These are phyloP conservation scores for Colletotrichum sp. DNA, from an alignment of 2,329 filamentous ascomycete genomes.

Conservation along the genomic window DNA sequence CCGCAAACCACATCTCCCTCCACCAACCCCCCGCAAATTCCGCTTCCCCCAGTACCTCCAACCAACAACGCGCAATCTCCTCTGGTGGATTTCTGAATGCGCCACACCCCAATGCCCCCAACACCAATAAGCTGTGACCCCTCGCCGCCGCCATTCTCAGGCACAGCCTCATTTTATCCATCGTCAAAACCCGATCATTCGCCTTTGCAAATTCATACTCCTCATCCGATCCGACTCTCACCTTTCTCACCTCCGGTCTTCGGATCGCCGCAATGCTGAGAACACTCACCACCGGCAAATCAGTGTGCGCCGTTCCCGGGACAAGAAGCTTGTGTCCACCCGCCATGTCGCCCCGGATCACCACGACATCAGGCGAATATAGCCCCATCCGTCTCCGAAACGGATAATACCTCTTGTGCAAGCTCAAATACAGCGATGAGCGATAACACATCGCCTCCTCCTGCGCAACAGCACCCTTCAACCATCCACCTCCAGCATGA, in stretches of 20 bases:
- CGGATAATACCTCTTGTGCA: slow-evolving; percentile 58
- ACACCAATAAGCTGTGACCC: slow-evolving; percentile 63
- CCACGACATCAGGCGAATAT: slow-evolving; percentile 65
- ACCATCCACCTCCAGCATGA: slow-evolving; percentile 68
- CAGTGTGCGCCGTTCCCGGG: slow-evolving; percentile 31
- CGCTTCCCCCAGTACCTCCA: slow-evolving; percentile 61
- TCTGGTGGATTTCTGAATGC: slow-evolving; percentile 67
- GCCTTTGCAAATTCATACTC: slow-evolving; percentile 43
- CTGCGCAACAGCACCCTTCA: slow-evolving; percentile 66
- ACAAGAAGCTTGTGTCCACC: slow-evolving; percentile 51
- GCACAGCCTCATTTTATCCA: slow-evolving; percentile 66
- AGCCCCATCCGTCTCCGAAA: slow-evolving; percentile 52
- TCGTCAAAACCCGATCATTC: slow-evolving; percentile 57
- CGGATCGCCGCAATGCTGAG: slow-evolving; percentile 65
- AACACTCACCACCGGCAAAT: slow-evolving; percentile 60
- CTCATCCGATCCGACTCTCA: slow-evolving; percentile 26
- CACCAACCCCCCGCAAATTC: slow-evolving; percentile 72
- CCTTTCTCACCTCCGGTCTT: slow-evolving; percentile 36
- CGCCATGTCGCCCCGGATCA: slow-evolving; percentile 58
- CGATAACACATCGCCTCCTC: slow-evolving; percentile 74
- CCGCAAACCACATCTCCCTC: slow-evolving; percentile 68
- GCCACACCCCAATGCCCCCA: slow-evolving; percentile 74
- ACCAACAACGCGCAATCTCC: slow-evolving; percentile 68
- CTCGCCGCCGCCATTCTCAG: slow-evolving; percentile 64
- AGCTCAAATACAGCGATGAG: slow-evolving; percentile 55